Base-by-base conservation (phyloP, 2,329 filamentous ascomycete species). In the Cytospora piceicola region DNA sequence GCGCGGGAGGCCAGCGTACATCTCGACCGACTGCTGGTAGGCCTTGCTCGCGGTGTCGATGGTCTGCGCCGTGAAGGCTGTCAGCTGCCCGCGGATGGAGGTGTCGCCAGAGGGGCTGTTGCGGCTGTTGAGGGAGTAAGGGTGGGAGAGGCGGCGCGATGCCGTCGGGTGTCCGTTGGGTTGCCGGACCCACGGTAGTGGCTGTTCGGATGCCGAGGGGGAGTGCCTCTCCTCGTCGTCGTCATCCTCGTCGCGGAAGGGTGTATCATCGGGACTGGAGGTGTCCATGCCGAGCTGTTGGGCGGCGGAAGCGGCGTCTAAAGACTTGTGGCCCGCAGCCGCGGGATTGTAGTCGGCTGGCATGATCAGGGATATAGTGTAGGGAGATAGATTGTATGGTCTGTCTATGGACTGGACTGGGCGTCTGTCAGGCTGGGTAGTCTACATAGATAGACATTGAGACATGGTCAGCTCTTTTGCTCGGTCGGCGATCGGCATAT, bases 1-100 rank as follows among this genome's bases (percentile, higher is more conserved):
- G 0, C 85, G 80, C 17, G 85, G 80, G 61, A 92, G 80, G 69
- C 78, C 79, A 69, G 82, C 75, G 77, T 85, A 90, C 55, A 84
- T 78, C 65, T 78, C 77, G 55, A 83, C 58, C 32, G 81, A 74
- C 66, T 82, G 75, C 70, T 77, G 76, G 67, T 81, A 80, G 39
- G 83, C 71, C 69, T 81, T 78, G 65, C 79, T 74, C 57, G 79
- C 77, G 22, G 76, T 78, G 53, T 74, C 76, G 67, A 80, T 72
- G 63, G 81, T 73, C 67, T 80, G 78, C 49, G 77, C 75, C 63
- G 75, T 73, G 55, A 78, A 72, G 63, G 79, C 74, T 24, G 65
- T 61, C 0, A 66, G 34, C 56, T 68, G 66, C 30, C 58, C 53
- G 58, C 66, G 66, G 51, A 68, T 20, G 72, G 64, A 79, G 73